Conservation (phyloP, 2,329 filamentous ascomycete genomes). For the Chalaropsis ovoidea region DNA sequence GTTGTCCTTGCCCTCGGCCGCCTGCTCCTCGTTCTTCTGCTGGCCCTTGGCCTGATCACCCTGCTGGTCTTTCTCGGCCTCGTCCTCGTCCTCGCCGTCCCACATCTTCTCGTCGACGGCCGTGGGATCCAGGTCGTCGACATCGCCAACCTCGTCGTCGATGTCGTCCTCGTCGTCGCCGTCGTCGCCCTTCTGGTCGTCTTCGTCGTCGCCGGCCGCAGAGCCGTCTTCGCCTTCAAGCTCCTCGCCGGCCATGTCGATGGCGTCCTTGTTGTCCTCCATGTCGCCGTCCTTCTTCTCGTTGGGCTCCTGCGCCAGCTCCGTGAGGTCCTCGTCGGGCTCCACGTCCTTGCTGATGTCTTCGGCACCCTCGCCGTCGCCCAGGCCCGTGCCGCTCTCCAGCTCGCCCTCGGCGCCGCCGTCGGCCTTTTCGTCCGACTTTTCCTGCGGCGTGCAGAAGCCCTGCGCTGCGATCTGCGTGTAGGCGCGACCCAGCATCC, state of each 20-base stretch:
- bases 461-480: slow-evolving; percentile 70
- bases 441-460: slow-evolving; percentile 83
- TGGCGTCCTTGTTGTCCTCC: slow-evolving; percentile 71
- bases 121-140: slow-evolving; percentile 79
- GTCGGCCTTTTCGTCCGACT: slow-evolving; percentile 58
- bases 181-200: slow-evolving; percentile 51
- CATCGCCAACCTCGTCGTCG: slow-evolving; percentile 81
- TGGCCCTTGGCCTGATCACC: slow-evolving; percentile 62
- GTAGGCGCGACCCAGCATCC: slow-evolving; percentile 66
- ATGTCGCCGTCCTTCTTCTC: slow-evolving; percentile 55
- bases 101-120: slow-evolving; percentile 98
- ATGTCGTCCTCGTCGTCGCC: slow-evolving; percentile 62
- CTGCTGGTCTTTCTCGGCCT: slow-evolving; percentile 73
- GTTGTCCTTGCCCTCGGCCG: slow-evolving; percentile 49
- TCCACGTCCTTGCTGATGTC: slow-evolving; percentile 97
- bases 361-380: slow-evolving; percentile 86
- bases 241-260: slow-evolving; percentile 89
- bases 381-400: slow-evolving; percentile 84
- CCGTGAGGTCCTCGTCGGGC: slow-evolving; percentile 83
- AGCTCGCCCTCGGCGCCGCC: slow-evolving; percentile 73
- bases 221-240: slow-evolving; percentile 73
- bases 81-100: slow-evolving; percentile 74
- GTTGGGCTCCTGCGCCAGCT: slow-evolving; percentile 77
- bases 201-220: slow-evolving; percentile 51
- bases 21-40: slow-evolving; percentile 52